Percentiles rank a stretch among this genome's conserved stretches.
Conservation (phyloP, 1,284 basidiomycete species). For the Amylostereum areolatum region DNA sequence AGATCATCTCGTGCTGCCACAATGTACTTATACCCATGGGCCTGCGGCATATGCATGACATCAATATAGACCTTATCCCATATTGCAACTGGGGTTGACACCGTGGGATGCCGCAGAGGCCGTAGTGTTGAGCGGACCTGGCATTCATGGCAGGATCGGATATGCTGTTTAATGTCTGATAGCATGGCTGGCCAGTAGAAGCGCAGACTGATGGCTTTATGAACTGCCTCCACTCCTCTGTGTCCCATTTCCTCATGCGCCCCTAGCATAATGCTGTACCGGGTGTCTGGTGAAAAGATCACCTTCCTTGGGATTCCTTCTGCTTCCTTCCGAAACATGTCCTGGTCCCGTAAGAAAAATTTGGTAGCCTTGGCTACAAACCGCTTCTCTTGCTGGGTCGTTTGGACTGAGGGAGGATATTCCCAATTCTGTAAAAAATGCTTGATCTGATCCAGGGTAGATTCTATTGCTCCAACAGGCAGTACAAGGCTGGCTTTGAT, state of each 20-base stretch:
- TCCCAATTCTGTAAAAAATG: too few species aligned
- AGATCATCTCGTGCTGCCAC: slow-evolving; percentile 7
- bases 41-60: not conserved
- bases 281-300: not conserved
- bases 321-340: slow-evolving; percentile 4
- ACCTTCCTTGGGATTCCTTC: slow-evolving; percentile 13
- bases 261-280: not conserved
- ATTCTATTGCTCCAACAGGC: too few species aligned
- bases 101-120: not conserved
- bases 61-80: slow-evolving; percentile 3
- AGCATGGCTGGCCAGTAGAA: slow-evolving; percentile 29
- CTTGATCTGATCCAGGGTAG: too few species aligned
- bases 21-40: not conserved
- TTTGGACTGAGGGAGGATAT: too few species aligned
- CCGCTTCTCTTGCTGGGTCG: slow-evolving; percentile 1
- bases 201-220: slow-evolving; percentile 12
- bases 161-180: slow-evolving; percentile 10
- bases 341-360: slow-evolving; percentile 6
- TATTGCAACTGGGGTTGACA: not conserved
- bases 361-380: slow-evolving; percentile 9
- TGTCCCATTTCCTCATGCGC: slow-evolving; percentile 22
- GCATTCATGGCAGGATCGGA: slow-evolving; percentile 5
- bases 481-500: too few species aligned
- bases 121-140: not conserved
- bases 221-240: slow-evolving; percentile 19